Base-by-base conservation (phyloP, 208 protist species). In the Leishmania tropica region DNA sequence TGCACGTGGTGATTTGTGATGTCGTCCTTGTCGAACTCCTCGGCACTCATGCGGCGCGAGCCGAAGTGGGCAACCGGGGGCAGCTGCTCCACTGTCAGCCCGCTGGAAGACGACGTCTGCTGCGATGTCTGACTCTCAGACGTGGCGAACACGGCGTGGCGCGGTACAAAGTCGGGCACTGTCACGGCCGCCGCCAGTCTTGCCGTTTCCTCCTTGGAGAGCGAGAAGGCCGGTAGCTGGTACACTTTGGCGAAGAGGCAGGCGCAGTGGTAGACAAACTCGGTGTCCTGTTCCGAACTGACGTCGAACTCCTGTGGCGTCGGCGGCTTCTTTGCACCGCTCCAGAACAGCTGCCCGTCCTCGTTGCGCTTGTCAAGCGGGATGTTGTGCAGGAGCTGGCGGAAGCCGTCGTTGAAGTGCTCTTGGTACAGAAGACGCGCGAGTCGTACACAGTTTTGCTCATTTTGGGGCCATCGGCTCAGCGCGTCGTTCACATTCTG, bases 301-400 rank as follows among this genome's bases (percentile, higher is more conserved):
- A 84, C 42, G 79, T 89, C 42, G 78, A 98, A 98, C 5, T 83
- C 80, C 76, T 96, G 89, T 60, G 95, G 90, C n/a, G 76, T 94
- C 1, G 97, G 97, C 51, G 92, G 92, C 75, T 96, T 97, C 86
- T 98, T 98, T 13, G 95, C 88, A 53, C 96, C 97, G 75, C 90
- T 93, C 97, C 97, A 99, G 78, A 99, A 99, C 17, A 95, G 91
- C 80, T 93, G 91, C 3, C 96, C 97, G 60, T 94, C 89, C 47
- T 97, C 93, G 31, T 93, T 99, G 7, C 96, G 80, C 90, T 97
- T 96, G 90, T 99, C 99, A 31, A 96, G 78, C 35, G 99, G 99
- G 87, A 99, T 99, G 88, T 99, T 99, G 86, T 96, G 94, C 47
- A 99, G 94, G 37, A 99, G 93, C 90, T 99, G 98, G 56, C 89